Evolutionary conservation across 768 basidiomycete species (phyloP).

Genomic region (Fistulinella prunicolor): DNA sequence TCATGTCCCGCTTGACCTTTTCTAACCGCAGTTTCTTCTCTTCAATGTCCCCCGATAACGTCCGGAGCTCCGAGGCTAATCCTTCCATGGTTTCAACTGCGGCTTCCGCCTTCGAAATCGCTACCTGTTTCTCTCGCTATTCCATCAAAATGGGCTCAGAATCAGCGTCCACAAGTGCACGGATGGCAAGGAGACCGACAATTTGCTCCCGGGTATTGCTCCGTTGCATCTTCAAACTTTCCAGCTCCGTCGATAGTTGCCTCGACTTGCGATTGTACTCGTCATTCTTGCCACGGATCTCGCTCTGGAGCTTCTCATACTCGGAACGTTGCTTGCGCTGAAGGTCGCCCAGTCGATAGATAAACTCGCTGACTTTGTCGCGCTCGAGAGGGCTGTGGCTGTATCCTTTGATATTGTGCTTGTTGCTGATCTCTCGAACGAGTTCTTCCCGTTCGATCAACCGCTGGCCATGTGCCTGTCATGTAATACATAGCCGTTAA

Average conservation of each 20-base stretch:
- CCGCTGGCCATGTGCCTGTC: slow-evolving; percentile 70
- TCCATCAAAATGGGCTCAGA: neutral
- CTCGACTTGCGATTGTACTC: slow-evolving; percentile 62
- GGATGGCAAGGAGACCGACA: slow-evolving; percentile 36
- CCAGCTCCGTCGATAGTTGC: slow-evolving; percentile 53
- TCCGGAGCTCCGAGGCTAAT: slow-evolving; percentile 52
- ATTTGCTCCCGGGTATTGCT: slow-evolving; percentile 53
- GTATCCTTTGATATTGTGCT: slow-evolving; percentile 72
- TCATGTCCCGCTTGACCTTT: slow-evolving; percentile 58
- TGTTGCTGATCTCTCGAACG: slow-evolving; percentile 66
- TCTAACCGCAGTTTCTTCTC: slow-evolving; percentile 63
- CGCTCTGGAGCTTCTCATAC: slow-evolving; percentile 66
- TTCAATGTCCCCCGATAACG: slow-evolving; percentile 59
- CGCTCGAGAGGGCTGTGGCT: slow-evolving; percentile 66
- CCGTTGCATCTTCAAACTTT: slow-evolving; percentile 52
- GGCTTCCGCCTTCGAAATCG: slow-evolving; percentile 51
- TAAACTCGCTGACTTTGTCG: slow-evolving; percentile 71
- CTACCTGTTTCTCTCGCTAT: slow-evolving; percentile 51
- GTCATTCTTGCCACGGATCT: slow-evolving; percentile 54
- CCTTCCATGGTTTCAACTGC: slow-evolving; percentile 55
- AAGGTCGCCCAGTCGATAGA: slow-evolving; percentile 58
- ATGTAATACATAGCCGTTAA: neutral
- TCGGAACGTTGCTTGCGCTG: slow-evolving; percentile 61
- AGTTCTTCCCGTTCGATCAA: slow-evolving; percentile 68
- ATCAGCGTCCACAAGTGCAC: neutral